These are phyloP conservation scores for Nakaseomyces glabratus DNA, from an alignment of 1,139 yeast genomes.

Conservation along the genomic window DNA sequence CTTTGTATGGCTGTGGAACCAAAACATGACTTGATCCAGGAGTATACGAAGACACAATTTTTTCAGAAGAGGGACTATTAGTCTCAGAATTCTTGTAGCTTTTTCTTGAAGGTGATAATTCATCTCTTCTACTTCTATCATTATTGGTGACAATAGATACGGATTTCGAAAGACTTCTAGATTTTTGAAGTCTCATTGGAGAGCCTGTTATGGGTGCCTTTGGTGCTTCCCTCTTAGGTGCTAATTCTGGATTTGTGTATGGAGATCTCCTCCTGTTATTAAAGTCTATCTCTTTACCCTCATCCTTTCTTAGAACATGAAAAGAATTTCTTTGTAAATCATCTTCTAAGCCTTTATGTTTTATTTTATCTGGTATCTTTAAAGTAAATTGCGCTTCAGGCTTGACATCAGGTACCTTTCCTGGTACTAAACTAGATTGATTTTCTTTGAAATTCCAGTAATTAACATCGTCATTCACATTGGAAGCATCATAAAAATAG, in stretches of 20 bases:
- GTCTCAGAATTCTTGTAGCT: conserved; percentile 6
- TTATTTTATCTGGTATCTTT: conserved; percentile 6
- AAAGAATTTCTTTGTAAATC: conserved; percentile 34
- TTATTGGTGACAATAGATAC: conserved; percentile 15
- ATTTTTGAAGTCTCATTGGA: conserved; percentile 19
- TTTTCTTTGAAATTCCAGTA: conserved; percentile 58
- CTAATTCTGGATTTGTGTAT: conserved; percentile 39
- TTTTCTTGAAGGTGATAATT: conserved; percentile 6
- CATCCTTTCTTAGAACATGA: conserved; percentile 57
- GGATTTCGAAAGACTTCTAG: conserved; percentile 11
- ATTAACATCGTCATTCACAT: conserved; percentile 37
- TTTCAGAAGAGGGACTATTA: conserved; percentile 16
- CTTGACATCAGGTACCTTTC: conserved; percentile 8
- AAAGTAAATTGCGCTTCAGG: conserved; percentile 10
- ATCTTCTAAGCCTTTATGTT: conserved; percentile 10
- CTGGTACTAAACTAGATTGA: conserved; percentile 8
- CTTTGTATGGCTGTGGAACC: conserved; percentile 37
- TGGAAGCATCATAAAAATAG: conserved; percentile 25
- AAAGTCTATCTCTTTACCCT: conserved; percentile 63
- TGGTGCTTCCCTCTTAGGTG: conserved; percentile 62
- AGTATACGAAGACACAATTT: conserved; percentile 31
- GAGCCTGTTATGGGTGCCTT: conserved; percentile 45
- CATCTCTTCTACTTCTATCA: conserved; percentile 13
- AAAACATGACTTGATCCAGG: conserved; percentile 36
- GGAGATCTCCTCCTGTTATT: conserved; percentile 76